Evolutionary conservation across 2,329 filamentous ascomycete species (phyloP), one percentile per base, ranked within the genome.

Genomic region (Talaromyces sp.): DNA sequence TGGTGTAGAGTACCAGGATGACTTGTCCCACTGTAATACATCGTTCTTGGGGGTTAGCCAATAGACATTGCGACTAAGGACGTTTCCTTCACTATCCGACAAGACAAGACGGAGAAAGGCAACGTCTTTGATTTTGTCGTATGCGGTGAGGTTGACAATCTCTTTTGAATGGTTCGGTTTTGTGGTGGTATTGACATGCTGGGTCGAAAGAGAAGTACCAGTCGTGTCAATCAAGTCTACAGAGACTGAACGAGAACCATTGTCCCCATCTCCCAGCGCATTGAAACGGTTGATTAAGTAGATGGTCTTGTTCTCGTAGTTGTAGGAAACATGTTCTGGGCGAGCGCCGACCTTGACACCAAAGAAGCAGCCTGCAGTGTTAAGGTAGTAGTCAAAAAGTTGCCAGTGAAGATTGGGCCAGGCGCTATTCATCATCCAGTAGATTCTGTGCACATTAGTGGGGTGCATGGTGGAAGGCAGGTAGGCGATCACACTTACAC

Each of bases 401-500:
- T 84, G 84, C 86, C 86, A 89, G 67, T 88, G 86, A 29, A 88
- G 72, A 58, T 79, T 82, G 0, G 86, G 86, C 84, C 85, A 88
- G 0, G 85, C 86, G 52, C 81, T 81, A 64, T 86, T 87, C 58
- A 88, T 70, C 85, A 88, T 88, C 86, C 86, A 88, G 73, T 88
- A 88, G 17, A 88, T 81, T 0, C 64, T 67, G 31, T 14, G 11
- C n/a, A 50, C 21, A 59, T 7, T 31, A 62, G 50, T 13, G 32
- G n/a, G 27, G 27, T 29, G 11, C 27, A 11, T 26, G n/a, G 26
- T 26, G 11, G 43, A 26, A 51, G n/a, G n/a, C n/a, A 46, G 41
- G 14, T 13, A 35, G 14, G 13, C 21, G 4, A 11, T 11, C 52
- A n/a, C 14, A 63, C 65, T 63, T 64, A 67, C 54, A 84, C 55